Conservation (phyloP, 2,329 filamentous ascomycete species). For the Tolypocladium pustulatum region DNA sequence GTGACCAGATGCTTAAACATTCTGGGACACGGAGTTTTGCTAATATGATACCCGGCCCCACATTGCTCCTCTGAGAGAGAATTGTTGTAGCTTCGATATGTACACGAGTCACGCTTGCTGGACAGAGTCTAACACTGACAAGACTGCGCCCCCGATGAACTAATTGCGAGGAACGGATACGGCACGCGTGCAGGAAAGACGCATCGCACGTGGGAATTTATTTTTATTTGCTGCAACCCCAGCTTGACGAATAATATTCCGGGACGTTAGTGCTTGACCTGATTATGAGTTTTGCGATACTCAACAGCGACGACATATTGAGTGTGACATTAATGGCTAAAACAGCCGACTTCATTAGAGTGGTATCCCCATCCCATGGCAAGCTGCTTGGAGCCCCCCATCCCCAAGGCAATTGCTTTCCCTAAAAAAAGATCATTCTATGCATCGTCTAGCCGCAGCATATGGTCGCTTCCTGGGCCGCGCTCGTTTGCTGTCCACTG, state of each 20-base stretch:
- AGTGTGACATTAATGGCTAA: not conserved
- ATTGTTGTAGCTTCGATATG: not conserved
- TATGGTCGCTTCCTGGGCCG: constrained; percentile 25
- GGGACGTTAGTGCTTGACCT: not conserved
- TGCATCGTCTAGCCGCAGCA: constrained; percentile 33
- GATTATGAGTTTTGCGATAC: not conserved
- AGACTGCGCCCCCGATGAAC: not conserved
- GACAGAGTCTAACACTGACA: not conserved
- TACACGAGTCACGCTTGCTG: not conserved
- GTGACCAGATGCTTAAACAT: constrained; percentile 30
- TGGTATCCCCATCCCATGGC: not conserved
- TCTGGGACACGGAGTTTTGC: constrained; percentile 26
- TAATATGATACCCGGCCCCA: constrained; percentile 21
- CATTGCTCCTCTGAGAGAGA: not conserved
- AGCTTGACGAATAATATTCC: not conserved
- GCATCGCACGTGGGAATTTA: not conserved
- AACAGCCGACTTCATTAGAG: not conserved
- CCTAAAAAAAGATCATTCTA: too few species aligned
- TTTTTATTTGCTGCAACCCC: not conserved
- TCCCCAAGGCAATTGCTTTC: too few species aligned
- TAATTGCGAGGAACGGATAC: too few species aligned
- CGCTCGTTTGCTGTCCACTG: constrained; percentile 19
- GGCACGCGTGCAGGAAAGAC: not conserved
- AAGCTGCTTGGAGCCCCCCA: not conserved
- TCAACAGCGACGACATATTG: not conserved